Conservation (phyloP, 208 protist species). For the Crithidia sp. region DNA sequence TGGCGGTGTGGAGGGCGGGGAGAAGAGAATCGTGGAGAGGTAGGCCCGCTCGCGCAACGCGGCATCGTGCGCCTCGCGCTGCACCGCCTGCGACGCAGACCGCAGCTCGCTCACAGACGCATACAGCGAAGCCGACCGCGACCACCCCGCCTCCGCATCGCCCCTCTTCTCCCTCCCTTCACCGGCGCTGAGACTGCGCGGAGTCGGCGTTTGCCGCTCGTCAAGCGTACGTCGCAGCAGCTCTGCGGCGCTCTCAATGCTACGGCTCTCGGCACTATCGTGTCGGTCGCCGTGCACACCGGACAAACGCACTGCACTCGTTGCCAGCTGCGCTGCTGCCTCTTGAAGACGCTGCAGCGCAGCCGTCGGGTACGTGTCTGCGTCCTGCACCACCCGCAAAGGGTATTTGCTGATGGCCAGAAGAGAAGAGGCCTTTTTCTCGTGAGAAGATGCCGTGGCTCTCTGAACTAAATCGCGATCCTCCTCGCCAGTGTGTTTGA, state of each 20-base stretch:
- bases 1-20: not conserved
- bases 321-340: slow-evolving; percentile 24
- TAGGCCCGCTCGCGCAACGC: slow-evolving; percentile 34
- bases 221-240: slow-evolving; percentile 4
- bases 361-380: slow-evolving; percentile 19
- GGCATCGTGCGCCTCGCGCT: slow-evolving; percentile 34
- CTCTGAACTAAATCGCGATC: too few species aligned
- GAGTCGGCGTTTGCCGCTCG: not conserved
- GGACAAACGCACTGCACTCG: slow-evolving; percentile 14
- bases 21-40: slow-evolving; percentile 36
- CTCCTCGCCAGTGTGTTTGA: too few species aligned
- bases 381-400: not conserved
- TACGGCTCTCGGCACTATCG: not conserved
- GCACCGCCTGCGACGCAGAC: slow-evolving; percentile 32
- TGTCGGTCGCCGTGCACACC: not conserved
- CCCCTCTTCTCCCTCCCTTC: not conserved
- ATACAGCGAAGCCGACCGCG: slow-evolving; percentile 7
- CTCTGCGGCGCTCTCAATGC: not conserved
- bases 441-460: too few species aligned
- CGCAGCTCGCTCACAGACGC: slow-evolving; percentile 22
- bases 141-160: not conserved
- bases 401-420: too few species aligned
- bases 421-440: too few species aligned
- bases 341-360: slow-evolving; percentile 17
- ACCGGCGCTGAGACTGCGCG: too few species aligned